Evolutionary conservation across 2,329 filamentous ascomycete genomes (phyloP), one percentile per base, ranked within the genome.

Genomic region (Macrophomina pseudophaseolina): DNA sequence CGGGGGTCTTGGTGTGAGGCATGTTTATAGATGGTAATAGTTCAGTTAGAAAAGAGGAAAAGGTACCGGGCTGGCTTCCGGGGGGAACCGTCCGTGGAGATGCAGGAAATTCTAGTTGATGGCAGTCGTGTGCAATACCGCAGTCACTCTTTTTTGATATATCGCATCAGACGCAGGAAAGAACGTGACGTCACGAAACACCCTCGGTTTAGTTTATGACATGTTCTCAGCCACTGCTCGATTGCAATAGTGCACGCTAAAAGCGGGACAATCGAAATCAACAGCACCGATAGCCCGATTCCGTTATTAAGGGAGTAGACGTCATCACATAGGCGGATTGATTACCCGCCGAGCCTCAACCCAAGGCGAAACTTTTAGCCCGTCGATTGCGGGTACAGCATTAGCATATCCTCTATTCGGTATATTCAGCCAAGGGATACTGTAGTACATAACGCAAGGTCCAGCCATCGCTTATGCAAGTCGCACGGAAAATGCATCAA

Each of bases 381-480:
- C 9, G 16, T 38, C 52, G 35, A 52, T n/a, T 23, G 23, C 23
- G 23, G 23, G 23, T 23, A 23, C 23, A 23, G 23, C 23, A 58
- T 58, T 32, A 40, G 11, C 44, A 40, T 46, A 60, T 46, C 30
- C 32, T 60, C 40, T 60, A 48, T 46, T 33, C 32, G 23, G 23
- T 23, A 23, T 23, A 46, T 46, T 12, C 28, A 42, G 42, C n/a
- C 28, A 14, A 48, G 5, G 14, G 28, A 33, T 14, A 42, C 23
- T 51, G 28, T 48, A 60, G 53, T 44, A 30, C 53, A 30, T 58
- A 32, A 44, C 16, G 35, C 56, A 32, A 35, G 56, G 56, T n/a
- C 56, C 56, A 60, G 56, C 56, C 56, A 48, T 60, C 40, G 56
- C 30, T 48, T 60, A 60, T 60, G 56, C 56, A 58, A 23, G 23